phyloP scores from a whole-genome alignment of 495 filamentous ascomycete genomes.

The Hypomontagnella monticulosa region DNA sequence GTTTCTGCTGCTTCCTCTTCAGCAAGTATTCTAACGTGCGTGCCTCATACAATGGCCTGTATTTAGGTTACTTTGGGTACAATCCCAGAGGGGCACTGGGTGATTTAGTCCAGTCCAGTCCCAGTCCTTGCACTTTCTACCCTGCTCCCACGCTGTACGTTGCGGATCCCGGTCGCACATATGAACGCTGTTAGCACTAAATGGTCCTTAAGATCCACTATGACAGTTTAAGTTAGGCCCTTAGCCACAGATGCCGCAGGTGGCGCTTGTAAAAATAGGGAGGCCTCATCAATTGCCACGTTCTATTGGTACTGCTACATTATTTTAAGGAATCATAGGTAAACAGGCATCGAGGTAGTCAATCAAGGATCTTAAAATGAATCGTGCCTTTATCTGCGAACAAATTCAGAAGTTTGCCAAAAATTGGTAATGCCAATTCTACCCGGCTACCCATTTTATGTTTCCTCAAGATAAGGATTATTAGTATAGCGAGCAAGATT shows the following conservation, averaged over 20 bases:
- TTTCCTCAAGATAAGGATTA: conserved; percentile 14
- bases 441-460: conserved; percentile 5
- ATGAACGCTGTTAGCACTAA: too few relatives aligned
- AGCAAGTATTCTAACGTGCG: not conserved
- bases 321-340: conserved; percentile 11
- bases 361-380: conserved; percentile 11
- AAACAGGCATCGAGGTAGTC: conserved; percentile 3
- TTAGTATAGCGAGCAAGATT: conserved; percentile 4
- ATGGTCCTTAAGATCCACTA: too few relatives aligned
- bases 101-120: too few relatives aligned
- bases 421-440: conserved; percentile 9
- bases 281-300: too few relatives aligned
- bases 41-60: not conserved
- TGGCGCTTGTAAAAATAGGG: too few relatives aligned
- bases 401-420: conserved; percentile 1
- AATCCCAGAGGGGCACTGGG: too few relatives aligned
- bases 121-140: too few relatives aligned
- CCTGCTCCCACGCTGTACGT: too few relatives aligned
- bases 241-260: too few relatives aligned
- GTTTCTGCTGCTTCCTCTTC: conserved; percentile 2
- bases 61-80: not conserved
- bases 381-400: conserved; percentile 6
- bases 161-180: too few relatives aligned
- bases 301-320: too few relatives aligned
- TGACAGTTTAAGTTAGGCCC: too few relatives aligned